These are phyloP conservation scores for Pythium angustatum DNA, from an alignment of 352 stramenopile genomes.

Conservation along the genomic window DNA sequence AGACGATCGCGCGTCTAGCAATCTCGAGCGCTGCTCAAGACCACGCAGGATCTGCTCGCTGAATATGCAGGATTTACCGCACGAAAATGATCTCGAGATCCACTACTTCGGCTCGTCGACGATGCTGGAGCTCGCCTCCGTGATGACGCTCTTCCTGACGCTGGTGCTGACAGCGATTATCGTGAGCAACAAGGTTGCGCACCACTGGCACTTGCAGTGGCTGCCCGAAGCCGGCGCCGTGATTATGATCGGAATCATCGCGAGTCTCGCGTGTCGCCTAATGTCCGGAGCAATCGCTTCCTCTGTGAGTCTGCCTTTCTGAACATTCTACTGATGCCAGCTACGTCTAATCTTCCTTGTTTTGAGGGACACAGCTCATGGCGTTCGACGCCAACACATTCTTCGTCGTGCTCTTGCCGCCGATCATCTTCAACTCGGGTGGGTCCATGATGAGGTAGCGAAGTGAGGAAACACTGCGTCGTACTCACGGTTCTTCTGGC, in stretches of 20 bases:
- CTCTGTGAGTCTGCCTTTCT: slow-evolving; percentile 23
- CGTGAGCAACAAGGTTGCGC: slow-evolving; percentile 38
- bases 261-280: slow-evolving; percentile 28
- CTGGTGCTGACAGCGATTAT: slow-evolving; percentile 33
- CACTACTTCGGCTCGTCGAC: slow-evolving; percentile 27
- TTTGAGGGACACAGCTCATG: slow-evolving; percentile 29
- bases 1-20: background rate
- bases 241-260: slow-evolving; percentile 34
- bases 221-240: slow-evolving; percentile 34
- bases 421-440: slow-evolving; percentile 87
- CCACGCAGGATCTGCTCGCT: background rate
- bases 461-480: background rate
- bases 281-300: slow-evolving; percentile 29
- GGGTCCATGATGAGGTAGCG: background rate
- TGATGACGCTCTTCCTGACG: slow-evolving; percentile 34
- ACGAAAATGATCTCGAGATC: slow-evolving; percentile 35
- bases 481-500: background rate
- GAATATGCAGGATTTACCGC: slow-evolving; percentile 28
- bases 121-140: slow-evolving; percentile 35
- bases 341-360: background rate
- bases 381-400: slow-evolving; percentile 74
- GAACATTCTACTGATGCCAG: background rate
- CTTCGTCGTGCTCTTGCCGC: slow-evolving; percentile 78
- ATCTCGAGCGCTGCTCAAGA: background rate
- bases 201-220: slow-evolving; percentile 33